Base-by-base conservation (phyloP, 2,329 filamentous ascomycete genomes). In the Dendrostoma leiphaemia region DNA sequence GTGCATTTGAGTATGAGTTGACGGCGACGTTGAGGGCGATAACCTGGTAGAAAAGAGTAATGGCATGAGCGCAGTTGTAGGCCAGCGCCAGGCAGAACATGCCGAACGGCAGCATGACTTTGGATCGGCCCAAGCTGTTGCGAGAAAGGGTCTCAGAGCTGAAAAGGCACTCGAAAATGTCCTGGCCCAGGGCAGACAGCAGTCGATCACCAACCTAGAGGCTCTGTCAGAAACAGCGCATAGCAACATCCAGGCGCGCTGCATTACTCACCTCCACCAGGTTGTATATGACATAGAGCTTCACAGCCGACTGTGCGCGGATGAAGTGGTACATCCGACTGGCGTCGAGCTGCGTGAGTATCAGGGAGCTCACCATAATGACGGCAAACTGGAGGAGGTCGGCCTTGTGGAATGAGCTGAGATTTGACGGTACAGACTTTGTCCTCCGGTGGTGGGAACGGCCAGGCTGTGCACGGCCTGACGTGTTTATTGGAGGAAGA, bases 271-370 rank as follows among this genome's bases (percentile, higher is more conserved):
- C 85, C 72, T 99, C 94, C 5, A 99, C 83, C 31, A 97, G 90
- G 66, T 99, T 99, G 77, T 96, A 99, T 52, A 99, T 97, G 56
- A 99, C 94, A 69, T 99, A 99, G 10, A 99, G 81, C 68, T 99
- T 99, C 74, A 99, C 97, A 7, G 93, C 92, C 2, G 92, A 93
- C 70, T 99, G 94, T 0, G 91, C 94, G 44, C 93, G 88, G 63
- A 99, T 96, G 64, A 92, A 92, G 69, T 99, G 94, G 66, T 99
- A 99, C 90, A 97, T 97, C 48, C 92, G 85, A 67, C 92, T 97
- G 6, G 94, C 94, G 68, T 99, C 95, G 43, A 99, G 87, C 23
- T 84, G 86, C 85, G 96, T 93, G 48, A 99, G 77, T 13, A 93
- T 84, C 48, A 88, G 76, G 63, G 90, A 96, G 65, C 91, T 97